Evolutionary conservation across 306 rosid species (phyloP).

Genomic region (Canavalia gladiata): DNA sequence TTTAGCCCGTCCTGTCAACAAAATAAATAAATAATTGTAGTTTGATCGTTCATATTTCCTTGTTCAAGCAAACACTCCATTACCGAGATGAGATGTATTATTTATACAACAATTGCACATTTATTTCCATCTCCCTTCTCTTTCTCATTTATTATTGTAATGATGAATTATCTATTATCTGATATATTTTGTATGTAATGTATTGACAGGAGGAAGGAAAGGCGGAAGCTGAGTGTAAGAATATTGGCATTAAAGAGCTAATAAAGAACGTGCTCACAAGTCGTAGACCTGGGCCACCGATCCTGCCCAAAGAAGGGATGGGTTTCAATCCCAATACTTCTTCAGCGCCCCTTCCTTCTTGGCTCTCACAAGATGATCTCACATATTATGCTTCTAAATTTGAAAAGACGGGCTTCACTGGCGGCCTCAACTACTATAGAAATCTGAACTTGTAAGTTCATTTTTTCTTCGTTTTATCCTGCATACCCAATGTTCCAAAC

Average conservation of each 20-base stretch:
- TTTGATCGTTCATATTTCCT: no score
- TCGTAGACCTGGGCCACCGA: constrained; percentile 38
- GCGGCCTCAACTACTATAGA: constrained; percentile 58
- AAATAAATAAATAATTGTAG: no score
- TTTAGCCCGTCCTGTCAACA: no score
- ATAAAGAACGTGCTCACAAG: constrained; percentile 31
- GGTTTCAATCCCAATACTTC: background rate
- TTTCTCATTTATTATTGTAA: no score
- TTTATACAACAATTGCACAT: no score
- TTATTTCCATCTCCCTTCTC: no score
- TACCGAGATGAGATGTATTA: no score
- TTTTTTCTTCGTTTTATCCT: background rate
- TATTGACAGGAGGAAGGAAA: constrained; percentile 42
- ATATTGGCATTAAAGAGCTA: background rate
- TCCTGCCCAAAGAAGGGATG: constrained; percentile 43
- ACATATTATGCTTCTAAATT: constrained; percentile 55
- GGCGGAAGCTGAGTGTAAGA: constrained; percentile 39
- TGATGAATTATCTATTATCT: no score
- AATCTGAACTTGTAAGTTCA: constrained; percentile 41
- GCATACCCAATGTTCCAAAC: background rate
- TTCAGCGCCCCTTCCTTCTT: constrained; percentile 24
- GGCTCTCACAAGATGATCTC: constrained; percentile 58
- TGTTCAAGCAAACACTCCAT: no score
- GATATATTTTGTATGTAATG: no score
- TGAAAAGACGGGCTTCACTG: constrained; percentile 54